A percentile compares a stretch with the other conserved stretches of the same genome.
Evolutionary conservation across 345 rosid species (phyloP).

Genomic region (Erysimum cheiranthoides): DNA sequence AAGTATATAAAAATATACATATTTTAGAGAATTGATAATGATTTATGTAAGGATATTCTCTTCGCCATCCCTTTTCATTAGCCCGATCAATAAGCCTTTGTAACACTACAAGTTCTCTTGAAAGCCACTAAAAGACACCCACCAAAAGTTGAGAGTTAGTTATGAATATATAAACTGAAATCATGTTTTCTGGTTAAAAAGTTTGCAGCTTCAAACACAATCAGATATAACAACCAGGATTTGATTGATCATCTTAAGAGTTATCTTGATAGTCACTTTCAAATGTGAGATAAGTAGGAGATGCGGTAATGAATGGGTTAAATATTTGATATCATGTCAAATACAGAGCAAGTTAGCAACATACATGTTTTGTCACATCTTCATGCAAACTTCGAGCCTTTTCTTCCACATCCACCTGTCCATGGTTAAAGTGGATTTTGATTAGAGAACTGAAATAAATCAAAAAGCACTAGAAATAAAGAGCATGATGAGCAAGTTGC

Average conservation of each 20-base stretch:
- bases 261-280: constrained; percentile 2
- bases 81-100: constrained; percentile 66
- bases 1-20: not conserved
- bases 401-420: constrained; percentile 72
- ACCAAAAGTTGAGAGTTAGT: constrained; percentile 28
- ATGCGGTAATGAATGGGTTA: constrained; percentile 6
- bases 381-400: constrained; percentile 66
- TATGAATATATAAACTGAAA: constrained; percentile 10
- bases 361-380: constrained; percentile 83
- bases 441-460: constrained; percentile 21
- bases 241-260: constrained; percentile 1
- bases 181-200: constrained; percentile 2
- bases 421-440: constrained; percentile 31
- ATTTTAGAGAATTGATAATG: not conserved
- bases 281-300: constrained; percentile 9
- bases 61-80: constrained; percentile 87
- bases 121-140: constrained; percentile 65
- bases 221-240: constrained; percentile 3
- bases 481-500: not conserved
- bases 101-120: constrained; percentile 63
- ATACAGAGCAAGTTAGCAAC: constrained; percentile 31
- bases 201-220: constrained; percentile 15
- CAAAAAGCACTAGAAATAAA: not conserved
- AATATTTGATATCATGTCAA: constrained; percentile 6
- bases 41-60: constrained; percentile 77